phyloP scores from a whole-genome alignment of 108 stramenopile genomes.

The Nitzschia putrida region DNA sequence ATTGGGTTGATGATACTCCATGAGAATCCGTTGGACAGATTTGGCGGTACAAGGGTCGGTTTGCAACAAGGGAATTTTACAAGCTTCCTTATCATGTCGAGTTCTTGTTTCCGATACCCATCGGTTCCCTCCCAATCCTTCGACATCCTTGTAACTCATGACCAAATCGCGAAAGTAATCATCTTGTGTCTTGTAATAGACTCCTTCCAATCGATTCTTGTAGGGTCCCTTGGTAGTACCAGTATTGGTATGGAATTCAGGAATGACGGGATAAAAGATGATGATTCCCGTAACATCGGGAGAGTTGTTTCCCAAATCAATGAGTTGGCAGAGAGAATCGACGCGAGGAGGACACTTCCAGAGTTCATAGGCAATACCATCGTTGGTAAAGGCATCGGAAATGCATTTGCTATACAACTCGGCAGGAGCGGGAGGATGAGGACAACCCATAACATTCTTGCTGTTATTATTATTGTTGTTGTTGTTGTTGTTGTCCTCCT shows the following conservation, averaged over 20 bases:
- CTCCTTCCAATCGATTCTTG: slow-evolving; percentile 57
- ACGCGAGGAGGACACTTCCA: slow-evolving; percentile 43
- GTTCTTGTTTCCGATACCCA: slow-evolving; percentile 2
- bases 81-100: too few species aligned
- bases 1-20: slow-evolving; percentile 42
- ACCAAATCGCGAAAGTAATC: slow-evolving; percentile 90
- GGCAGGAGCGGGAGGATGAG: slow-evolving; percentile 27
- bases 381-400: slow-evolving; percentile 61
- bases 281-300: slow-evolving; percentile 88
- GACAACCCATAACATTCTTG: not conserved
- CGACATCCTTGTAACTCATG: slow-evolving; percentile 83
- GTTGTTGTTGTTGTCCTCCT: not conserved
- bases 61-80: too few species aligned
- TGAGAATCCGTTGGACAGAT: slow-evolving; percentile 82
- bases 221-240: slow-evolving; percentile 40
- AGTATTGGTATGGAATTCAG: slow-evolving; percentile 24
- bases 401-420: slow-evolving; percentile 87
- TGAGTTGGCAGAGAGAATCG: slow-evolving; percentile 53
- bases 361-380: slow-evolving; percentile 83
- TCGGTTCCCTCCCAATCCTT: slow-evolving; percentile 70
- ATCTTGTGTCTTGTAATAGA: slow-evolving; percentile 83
- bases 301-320: slow-evolving; percentile 55
- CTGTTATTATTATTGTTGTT: not conserved
- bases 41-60: slow-evolving; percentile 89
- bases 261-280: slow-evolving; percentile 94